Conservation (phyloP, 2,329 filamentous ascomycete species). For the Colletotrichum sp. region DNA sequence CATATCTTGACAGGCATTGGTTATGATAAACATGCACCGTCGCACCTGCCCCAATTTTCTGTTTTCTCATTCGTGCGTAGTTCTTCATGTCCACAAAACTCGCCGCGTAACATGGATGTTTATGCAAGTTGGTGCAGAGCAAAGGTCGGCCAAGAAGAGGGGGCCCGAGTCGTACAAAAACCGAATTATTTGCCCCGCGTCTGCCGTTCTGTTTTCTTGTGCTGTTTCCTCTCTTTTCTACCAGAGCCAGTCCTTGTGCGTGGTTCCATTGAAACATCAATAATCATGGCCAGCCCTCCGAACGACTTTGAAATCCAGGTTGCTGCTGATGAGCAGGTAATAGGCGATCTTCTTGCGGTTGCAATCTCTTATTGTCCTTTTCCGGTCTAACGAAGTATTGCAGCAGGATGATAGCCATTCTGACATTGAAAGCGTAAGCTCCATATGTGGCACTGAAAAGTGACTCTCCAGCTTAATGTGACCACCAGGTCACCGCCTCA, state of each 20-base stretch:
- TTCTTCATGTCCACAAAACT: background rate
- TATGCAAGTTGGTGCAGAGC: background rate
- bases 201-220: background rate
- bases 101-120: constrained; percentile 1
- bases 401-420: too few species aligned
- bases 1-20: background rate
- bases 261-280: background rate
- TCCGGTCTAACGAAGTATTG: too few species aligned
- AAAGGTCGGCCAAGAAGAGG: background rate
- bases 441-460: too few species aligned
- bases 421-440: background rate
- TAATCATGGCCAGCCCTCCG: fast-evolving
- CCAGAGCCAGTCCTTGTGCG: background rate
- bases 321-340: background rate
- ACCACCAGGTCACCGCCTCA: background rate
- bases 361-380: too few species aligned
- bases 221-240: too few species aligned
- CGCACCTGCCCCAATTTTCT: background rate
- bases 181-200: too few species aligned
- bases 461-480: too few species aligned
- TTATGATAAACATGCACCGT: background rate
- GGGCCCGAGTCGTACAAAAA: background rate
- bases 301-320: background rate
- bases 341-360: background rate
- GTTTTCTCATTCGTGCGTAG: background rate